Evolutionary conservation across 257 asterid species (phyloP).

Genomic region (Verbena officinalis): DNA sequence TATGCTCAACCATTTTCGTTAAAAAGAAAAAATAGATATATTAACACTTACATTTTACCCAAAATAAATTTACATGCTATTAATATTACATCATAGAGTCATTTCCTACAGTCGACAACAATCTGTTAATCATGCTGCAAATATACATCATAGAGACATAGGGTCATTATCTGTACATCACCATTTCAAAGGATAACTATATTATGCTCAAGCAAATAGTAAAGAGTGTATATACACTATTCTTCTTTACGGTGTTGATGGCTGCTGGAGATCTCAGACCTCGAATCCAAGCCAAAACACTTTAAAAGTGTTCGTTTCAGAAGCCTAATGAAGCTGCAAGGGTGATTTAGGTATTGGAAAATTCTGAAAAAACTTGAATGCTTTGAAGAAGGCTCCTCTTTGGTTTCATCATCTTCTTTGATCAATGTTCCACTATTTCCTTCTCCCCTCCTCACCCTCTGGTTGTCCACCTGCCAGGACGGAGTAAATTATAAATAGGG

Average conservation of each 20-base stretch:
- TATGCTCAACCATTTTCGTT: too few species aligned
- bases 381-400: conserved; percentile 42
- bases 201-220: too few species aligned
- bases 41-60: too few species aligned
- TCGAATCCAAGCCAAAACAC: conserved; percentile 62
- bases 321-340: conserved; percentile 54
- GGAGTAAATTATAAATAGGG: conserved; percentile 12
- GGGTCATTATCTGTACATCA: too few species aligned
- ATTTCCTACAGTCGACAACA: too few species aligned
- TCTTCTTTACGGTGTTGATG: conserved; percentile 44
- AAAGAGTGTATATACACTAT: conserved; percentile 35
- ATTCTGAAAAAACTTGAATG: conserved; percentile 30
- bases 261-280: conserved; percentile 29
- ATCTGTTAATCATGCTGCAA: too few species aligned
- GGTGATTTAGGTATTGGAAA: conserved; percentile 46
- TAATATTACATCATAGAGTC: too few species aligned
- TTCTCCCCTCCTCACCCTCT: conserved; percentile 31
- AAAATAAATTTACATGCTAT: too few species aligned
- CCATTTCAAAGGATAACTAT: too few species aligned
- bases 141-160: too few species aligned
- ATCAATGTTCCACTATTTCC: conserved; percentile 32
- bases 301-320: conserved; percentile 58
- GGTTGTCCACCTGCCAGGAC: conserved; percentile 40
- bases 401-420: conserved; percentile 39
- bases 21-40: too few species aligned